Evolutionary conservation across 495 filamentous ascomycete genomes (phyloP).

Genomic region (Trichoderma orchidacearum): DNA sequence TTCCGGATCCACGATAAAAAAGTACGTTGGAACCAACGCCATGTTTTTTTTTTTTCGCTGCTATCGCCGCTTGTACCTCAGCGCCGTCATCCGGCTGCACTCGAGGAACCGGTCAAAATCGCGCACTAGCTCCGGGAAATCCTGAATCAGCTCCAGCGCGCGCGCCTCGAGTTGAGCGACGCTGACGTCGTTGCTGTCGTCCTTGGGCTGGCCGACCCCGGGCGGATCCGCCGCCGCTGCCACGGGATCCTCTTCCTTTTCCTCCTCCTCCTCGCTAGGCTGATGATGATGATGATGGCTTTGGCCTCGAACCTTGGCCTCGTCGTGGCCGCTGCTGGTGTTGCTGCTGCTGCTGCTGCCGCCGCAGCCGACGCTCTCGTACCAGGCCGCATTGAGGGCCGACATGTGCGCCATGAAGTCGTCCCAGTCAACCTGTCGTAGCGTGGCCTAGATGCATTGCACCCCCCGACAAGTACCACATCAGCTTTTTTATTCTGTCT

Average conservation of each 20-base stretch:
- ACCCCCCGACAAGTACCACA: background rate
- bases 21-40: too few species aligned
- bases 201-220: too few species aligned
- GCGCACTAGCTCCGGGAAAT: background rate
- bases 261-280: too few species aligned
- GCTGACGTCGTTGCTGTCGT: background rate
- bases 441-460: background rate
- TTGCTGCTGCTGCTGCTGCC: background rate
- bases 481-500: background rate
- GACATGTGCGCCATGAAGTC: background rate
- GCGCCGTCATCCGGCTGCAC: background rate
- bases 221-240: background rate
- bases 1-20: too few species aligned
- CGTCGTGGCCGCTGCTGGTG: background rate
- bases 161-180: background rate
- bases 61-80: background rate
- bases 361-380: background rate
- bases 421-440: background rate
- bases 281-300: too few species aligned
- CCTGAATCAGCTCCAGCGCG: constrained; percentile 1
- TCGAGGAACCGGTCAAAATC: constrained; percentile 1
- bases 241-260: too few species aligned
- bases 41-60: background rate
- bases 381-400: background rate
- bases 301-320: too few species aligned